Percentiles rank a stretch among this genome's conserved stretches.
Evolutionary conservation across 768 basidiomycete species (phyloP).

Genomic region (Trametes coccinea): DNA sequence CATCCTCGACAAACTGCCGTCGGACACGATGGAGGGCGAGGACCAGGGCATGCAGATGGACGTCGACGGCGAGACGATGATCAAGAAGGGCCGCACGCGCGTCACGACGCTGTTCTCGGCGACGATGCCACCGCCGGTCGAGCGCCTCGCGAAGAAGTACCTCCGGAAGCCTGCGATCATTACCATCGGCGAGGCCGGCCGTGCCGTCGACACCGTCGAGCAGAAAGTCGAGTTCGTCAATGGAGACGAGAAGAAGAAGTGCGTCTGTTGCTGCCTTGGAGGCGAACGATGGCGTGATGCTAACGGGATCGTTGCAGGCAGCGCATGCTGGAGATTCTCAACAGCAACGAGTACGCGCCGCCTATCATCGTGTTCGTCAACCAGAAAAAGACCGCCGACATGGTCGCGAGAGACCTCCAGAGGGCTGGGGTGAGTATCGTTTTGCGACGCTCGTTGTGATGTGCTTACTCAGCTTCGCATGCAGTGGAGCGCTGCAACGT

Average conservation of each 20-base stretch:
- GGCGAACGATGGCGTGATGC: neutral
- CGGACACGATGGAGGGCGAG: conserved; percentile 86
- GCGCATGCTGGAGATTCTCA: conserved; percentile 87
- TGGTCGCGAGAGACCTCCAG: conserved; percentile 92
- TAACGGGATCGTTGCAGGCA: conserved; percentile 49
- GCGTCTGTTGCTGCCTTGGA: conserved; percentile 30
- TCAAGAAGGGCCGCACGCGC: conserved; percentile 76
- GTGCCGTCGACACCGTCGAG: conserved; percentile 97
- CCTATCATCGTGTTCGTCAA: conserved; percentile 99
- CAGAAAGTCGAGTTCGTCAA: conserved; percentile 91
- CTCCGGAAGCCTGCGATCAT: conserved; percentile 90
- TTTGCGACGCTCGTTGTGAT: neutral
- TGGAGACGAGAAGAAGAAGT: conserved; percentile 98
- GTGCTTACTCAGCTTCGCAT: neutral
- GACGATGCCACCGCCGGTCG: conserved; percentile 98
- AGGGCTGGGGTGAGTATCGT: conserved; percentile 75
- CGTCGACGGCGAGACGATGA: conserved; percentile 63
- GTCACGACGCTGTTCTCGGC: conserved; percentile 98
- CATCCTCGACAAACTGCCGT: conserved; percentile 90
- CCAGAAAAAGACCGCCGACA: conserved; percentile 98
- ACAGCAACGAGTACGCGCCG: conserved; percentile 76
- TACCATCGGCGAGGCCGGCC: conserved; percentile 96
- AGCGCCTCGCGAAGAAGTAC: conserved; percentile 92
- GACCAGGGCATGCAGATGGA: conserved; percentile 76
- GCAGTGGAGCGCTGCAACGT: conserved; percentile 85